Conservation (phyloP, 495 filamentous ascomycete genomes). For the Podospora sp. region DNA sequence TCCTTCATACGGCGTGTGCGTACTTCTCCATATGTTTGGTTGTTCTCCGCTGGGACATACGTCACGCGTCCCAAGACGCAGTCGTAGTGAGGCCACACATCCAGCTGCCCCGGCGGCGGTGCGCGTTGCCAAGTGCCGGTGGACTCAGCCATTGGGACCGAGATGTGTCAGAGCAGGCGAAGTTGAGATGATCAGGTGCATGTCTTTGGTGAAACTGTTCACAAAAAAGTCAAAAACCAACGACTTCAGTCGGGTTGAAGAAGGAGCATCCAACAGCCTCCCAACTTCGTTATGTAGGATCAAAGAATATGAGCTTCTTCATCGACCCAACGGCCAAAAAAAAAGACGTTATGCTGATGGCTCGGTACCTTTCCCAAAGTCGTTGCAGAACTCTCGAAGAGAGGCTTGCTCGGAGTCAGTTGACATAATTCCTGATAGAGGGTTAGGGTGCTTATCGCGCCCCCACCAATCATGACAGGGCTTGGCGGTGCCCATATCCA, state of each 20-base stretch:
- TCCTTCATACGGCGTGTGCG: conserved; percentile 25
- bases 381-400: background rate
- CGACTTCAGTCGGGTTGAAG: too few species aligned
- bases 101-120: conserved; percentile 10
- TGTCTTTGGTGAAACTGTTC: background rate
- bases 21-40: conserved; percentile 26
- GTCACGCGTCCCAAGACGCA: conserved; percentile 34
- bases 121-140: conserved; percentile 4
- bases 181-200: background rate
- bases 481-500: background rate
- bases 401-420: background rate
- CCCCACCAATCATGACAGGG: conserved; percentile 7
- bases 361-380: background rate
- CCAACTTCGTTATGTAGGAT: background rate
- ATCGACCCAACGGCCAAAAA: background rate
- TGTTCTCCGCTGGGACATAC: conserved; percentile 26
- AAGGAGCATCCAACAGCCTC: background rate
- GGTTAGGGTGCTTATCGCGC: conserved; percentile 5
- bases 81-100: conserved; percentile 19
- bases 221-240: background rate
- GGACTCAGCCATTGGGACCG: conserved; percentile 35
- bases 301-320: background rate
- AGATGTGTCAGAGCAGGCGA: background rate
- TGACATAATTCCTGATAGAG: background rate
- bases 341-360: background rate